Percentiles rank a stretch among this genome's conserved stretches.
Evolutionary conservation across 257 asterid genomes (phyloP).

Genomic region (Solanum stenotomum): DNA sequence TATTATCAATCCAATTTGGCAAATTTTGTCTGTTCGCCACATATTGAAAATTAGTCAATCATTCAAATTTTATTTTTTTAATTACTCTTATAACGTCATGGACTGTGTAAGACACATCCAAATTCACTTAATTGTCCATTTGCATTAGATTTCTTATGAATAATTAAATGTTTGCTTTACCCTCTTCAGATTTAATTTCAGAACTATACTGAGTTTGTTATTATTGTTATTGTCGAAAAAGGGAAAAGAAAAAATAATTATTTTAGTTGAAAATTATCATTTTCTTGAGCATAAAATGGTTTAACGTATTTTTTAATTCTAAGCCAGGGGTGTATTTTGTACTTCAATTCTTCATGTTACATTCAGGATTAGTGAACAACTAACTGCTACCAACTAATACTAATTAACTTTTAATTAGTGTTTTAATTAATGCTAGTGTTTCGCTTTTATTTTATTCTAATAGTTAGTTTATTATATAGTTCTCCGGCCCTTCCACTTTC

Average conservation of each 20-base stretch:
- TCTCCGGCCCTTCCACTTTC: neutral
- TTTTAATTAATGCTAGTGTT: neutral
- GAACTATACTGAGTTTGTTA: neutral
- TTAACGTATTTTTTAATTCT: neutral
- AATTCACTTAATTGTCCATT: neutral
- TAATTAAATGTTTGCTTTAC: neutral
- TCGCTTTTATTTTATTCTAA: neutral
- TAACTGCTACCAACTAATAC: neutral
- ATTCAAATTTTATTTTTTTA: neutral
- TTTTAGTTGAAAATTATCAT: neutral
- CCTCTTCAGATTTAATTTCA: rapidly evolving
- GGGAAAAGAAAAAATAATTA: neutral
- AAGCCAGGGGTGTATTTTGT: neutral
- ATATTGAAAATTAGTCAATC: neutral
- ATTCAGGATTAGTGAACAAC: neutral
- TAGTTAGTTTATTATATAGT: neutral
- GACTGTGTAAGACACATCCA: neutral
- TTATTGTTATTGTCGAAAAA: neutral
- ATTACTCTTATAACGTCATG: neutral
- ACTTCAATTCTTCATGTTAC: neutral
- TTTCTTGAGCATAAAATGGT: neutral
- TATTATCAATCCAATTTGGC: neutral
- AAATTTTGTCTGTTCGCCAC: neutral
- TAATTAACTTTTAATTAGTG: neutral
- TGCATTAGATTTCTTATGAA: neutral